Evolutionary conservation across 495 filamentous ascomycete genomes (phyloP), one percentile per base, ranked within the genome.

Genomic region (Aspergillus sclerotioniger): DNA sequence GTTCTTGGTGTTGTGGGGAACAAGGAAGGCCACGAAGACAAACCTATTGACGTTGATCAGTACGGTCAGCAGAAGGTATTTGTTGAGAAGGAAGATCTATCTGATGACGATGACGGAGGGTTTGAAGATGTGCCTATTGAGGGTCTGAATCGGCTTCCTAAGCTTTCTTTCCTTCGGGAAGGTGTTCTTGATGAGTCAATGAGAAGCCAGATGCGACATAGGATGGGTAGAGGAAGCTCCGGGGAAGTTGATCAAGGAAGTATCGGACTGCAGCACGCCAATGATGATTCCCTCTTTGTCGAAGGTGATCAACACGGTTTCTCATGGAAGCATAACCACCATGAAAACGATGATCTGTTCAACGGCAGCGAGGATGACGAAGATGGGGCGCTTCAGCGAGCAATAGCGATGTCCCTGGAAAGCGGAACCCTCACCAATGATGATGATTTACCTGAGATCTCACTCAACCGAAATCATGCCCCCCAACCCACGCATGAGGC

Each of bases 71-170:
- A 67, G 21, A 72, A 77, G 6, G 48, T 68, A 10, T 71, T 83
- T 19, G 80, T 83, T 46, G 80, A 76, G 1, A 69, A 67, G 33
- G 79, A 86, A 50, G 73, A 75, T 7, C 76, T 75, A 47, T 78
- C 82, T 2, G 80, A 83, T 20, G 81, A 84, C 25, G 31, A 31
- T 3, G 90, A 89, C 16, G 84, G 80, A 19, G 87, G 87, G 28
- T 98, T 98, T 66, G 94, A 98, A 69, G 94, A 98, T 73, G 89
- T 98, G 13, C 94, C 94, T 2, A 89, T 98, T 43, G 92, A 95
- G 69, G 94, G 94, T 2, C 62, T 98, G 28, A 98, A 98, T 62
- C 78, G 94, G 51, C 71, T 98, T 44, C 93, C 93, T 0, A 96
- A 88, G 62, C 63, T 79, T 56, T 62, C 69, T 44, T 69, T 77